Conservation (phyloP, 2,329 filamentous ascomycete genomes). For the Drechslera avenae region DNA sequence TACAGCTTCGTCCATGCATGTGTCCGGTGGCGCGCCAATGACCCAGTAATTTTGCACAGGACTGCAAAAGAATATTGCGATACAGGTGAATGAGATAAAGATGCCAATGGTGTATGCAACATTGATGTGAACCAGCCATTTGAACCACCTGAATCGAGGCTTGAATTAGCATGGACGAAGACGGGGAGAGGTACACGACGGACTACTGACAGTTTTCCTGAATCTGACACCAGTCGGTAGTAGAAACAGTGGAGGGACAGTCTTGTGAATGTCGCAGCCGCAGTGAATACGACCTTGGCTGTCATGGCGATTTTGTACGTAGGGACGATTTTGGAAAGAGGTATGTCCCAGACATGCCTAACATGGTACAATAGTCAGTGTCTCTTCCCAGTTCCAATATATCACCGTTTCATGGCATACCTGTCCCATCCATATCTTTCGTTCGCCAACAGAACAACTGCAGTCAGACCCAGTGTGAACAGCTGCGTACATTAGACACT, state of each 20-base stretch:
- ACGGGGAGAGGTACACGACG: too few relatives aligned
- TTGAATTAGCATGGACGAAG: background rate
- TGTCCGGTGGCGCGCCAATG: constrained; percentile 36
- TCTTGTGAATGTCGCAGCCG: constrained; percentile 51
- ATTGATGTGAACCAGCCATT: constrained; percentile 48
- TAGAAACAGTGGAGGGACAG: constrained; percentile 55
- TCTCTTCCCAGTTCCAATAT: background rate
- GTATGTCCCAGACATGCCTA: constrained; percentile 52
- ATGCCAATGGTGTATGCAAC: constrained; percentile 47
- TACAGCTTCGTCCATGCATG: constrained; percentile 51
- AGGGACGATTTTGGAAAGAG: constrained; percentile 26
- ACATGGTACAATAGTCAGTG: constrained; percentile 14
- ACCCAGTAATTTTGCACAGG: constrained; percentile 53
- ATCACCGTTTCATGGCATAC: background rate
- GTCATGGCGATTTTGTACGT: constrained; percentile 48
- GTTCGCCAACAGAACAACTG: constrained; percentile 51
- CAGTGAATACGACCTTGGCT: constrained; percentile 51
- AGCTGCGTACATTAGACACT: constrained; percentile 31
- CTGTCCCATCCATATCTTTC: constrained; percentile 47
- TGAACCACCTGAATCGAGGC: constrained; percentile 37
- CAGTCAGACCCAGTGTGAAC: constrained; percentile 47
- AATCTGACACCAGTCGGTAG: constrained; percentile 52
- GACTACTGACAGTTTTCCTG: constrained; percentile 27
- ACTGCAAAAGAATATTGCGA: constrained; percentile 49
- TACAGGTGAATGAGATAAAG: constrained; percentile 46